A percentile compares a stretch with the other conserved stretches of the same genome.
These are phyloP conservation scores for Sporisorium graminicola DNA, from an alignment of 1,284 basidiomycete genomes.

Conservation along the genomic window DNA sequence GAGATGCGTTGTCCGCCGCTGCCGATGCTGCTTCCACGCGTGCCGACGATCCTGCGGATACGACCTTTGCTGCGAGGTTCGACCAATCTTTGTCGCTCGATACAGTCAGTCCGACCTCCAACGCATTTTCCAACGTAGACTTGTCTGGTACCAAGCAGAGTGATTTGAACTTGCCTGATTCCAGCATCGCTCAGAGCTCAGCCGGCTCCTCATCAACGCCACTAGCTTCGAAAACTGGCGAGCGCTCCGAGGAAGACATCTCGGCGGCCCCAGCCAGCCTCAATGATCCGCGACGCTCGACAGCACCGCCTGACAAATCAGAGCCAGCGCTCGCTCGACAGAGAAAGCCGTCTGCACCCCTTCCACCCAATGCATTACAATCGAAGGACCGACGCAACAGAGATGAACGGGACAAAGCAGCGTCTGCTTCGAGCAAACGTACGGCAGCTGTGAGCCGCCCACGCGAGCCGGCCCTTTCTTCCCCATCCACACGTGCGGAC, in stretches of 20 bases:
- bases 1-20: constrained; percentile 27
- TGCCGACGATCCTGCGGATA: constrained; percentile 15
- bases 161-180: background rate
- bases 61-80: constrained; percentile 28
- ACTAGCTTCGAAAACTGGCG: constrained; percentile 10
- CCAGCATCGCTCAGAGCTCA: constrained; percentile 1
- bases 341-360: constrained; percentile 2
- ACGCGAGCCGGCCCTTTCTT: constrained; percentile 14
- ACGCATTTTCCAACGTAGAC: background rate
- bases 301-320: background rate
- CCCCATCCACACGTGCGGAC: constrained; percentile 23
- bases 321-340: background rate
- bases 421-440: constrained; percentile 14
- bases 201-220: constrained; percentile 12
- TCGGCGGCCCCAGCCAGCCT: constrained; percentile 6
- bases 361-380: constrained; percentile 8
- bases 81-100: constrained; percentile 17
- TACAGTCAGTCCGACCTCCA: background rate
- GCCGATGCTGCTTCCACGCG: constrained; percentile 20
- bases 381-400: constrained; percentile 22
- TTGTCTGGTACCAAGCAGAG: constrained; percentile 3
- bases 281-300: constrained; percentile 5
- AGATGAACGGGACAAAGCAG: constrained; percentile 15
- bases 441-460: constrained; percentile 12
- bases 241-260: background rate